Evolutionary conservation across 805 yeast species (phyloP), one percentile per base, ranked within the genome.

Genomic region (Lipomyces oligophaga): DNA sequence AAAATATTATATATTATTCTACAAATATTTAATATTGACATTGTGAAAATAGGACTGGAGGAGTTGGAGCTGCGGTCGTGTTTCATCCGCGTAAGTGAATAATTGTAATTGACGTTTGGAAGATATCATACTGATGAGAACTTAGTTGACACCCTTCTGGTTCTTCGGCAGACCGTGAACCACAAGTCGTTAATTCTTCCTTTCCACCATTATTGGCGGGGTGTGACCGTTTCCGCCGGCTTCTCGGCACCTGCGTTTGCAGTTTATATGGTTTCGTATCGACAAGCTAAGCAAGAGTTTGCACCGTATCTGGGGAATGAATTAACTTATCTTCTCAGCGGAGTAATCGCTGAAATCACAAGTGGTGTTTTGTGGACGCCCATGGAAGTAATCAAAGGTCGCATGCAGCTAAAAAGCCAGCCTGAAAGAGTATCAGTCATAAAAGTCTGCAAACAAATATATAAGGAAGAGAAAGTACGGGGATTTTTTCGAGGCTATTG

Each of bases 401-500:
- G 73, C 18, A 61, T 69, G 66, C 74, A 70, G 54, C 61, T 70
- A 19, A 50, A 58, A 27, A 49, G 47, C 26, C 41, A 49, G 5
- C 40, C 44, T 8, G 47, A 43, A 16, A 15, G 43, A 22, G 43
- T 43, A 18, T 47, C 53, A 16, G 54, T 60, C 5, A 4, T 22
- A 10, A 33, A 49, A 31, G 54, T 64, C 13, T 38, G 66, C 18
- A 39, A 49, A 11, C 34, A 45, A 11, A 64, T 90, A 25, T 79
- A 72, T 60, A 65, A 63, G 32, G 64, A 68, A 0, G 95, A 85
- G 59, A 97, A 97, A 2, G 19, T 83, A 37, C 68, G 64, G 45
- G 97, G 97, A 3, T 73, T 84, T 55, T 89, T 79, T 68, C 75
- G 94, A 56, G 98, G 98, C 8, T 70, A 70, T 52, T 66, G 68